These are phyloP conservation scores for Terfezia claveryi DNA, from an alignment of 495 filamentous ascomycete genomes.

Conservation along the genomic window DNA sequence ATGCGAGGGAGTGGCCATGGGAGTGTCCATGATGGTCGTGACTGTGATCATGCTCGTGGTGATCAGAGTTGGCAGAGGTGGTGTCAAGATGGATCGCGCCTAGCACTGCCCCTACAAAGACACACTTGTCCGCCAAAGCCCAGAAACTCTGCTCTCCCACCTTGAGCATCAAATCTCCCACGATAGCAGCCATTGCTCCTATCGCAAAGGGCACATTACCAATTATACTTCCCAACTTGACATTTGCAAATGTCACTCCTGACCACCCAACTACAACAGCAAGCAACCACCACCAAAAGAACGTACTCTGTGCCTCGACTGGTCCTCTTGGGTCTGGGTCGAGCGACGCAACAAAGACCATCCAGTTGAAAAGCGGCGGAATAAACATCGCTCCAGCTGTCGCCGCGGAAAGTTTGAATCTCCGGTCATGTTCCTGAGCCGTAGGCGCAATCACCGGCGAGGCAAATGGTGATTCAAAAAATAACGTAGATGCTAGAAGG, in stretches of 20 bases:
- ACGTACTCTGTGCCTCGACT: neutral
- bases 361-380: slow-evolving; percentile 4
- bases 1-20: slow-evolving; percentile 10
- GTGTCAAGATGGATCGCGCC: neutral
- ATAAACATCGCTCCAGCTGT: slow-evolving; percentile 1
- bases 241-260: slow-evolving; percentile 8
- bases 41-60: slow-evolving; percentile 16
- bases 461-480: neutral
- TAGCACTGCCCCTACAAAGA: neutral
- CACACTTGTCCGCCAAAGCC: neutral
- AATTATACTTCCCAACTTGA: neutral
- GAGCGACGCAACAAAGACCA: slow-evolving; percentile 4
- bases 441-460: neutral
- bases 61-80: neutral
- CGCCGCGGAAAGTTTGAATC: slow-evolving; percentile 4
- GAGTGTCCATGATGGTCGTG: slow-evolving; percentile 21
- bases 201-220: slow-evolving; percentile 6
- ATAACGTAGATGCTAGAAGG: neutral
- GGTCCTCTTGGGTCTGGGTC: neutral
- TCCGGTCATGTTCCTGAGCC: neutral
- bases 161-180: neutral
- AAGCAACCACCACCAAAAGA: slow-evolving; percentile 5
- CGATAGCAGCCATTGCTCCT: slow-evolving; percentile 4
- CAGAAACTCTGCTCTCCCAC: neutral
- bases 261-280: slow-evolving; percentile 5